Evolutionary conservation across 2,329 filamentous ascomycete genomes (phyloP).

Genomic region (Lachnellula hyalina): DNA sequence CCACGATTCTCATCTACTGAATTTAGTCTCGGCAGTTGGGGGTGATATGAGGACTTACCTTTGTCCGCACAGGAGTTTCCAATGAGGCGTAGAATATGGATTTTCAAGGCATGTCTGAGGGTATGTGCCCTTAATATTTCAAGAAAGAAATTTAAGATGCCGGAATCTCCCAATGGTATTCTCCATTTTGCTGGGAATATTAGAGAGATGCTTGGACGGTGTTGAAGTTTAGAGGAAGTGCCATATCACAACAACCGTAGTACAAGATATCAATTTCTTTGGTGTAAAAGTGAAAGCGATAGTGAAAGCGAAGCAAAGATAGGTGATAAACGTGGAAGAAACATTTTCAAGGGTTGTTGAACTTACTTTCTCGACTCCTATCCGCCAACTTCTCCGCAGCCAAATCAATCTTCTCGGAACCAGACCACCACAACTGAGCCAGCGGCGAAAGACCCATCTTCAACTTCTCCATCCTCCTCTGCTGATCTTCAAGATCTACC

Average conservation of each 20-base stretch:
- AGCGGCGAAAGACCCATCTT: slow-evolving; percentile 19
- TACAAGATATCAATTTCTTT: too few species aligned
- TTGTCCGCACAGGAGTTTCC: slow-evolving; percentile 61
- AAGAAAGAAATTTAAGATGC: slow-evolving; percentile 52
- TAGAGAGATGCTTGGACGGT: slow-evolving; percentile 5
- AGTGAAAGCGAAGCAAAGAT: neutral
- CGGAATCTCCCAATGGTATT: slow-evolving; percentile 50
- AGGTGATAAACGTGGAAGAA: neutral
- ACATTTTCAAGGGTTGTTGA: neutral
- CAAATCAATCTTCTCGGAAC: slow-evolving; percentile 38
- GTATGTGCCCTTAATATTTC: slow-evolving; percentile 37
- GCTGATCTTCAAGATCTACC: slow-evolving; percentile 27
- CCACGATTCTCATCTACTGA: slow-evolving; percentile 52
- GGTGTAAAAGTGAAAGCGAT: neutral
- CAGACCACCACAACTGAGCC: slow-evolving; percentile 37
- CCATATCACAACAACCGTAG: neutral
- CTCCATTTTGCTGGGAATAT: slow-evolving; percentile 48
- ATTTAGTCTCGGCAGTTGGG: slow-evolving; percentile 1
- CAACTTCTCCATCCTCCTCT: slow-evolving; percentile 25
- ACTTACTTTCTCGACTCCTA: slow-evolving; percentile 50
- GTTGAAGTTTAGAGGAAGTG: neutral
- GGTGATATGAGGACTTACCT: slow-evolving; percentile 32
- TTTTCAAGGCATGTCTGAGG: slow-evolving; percentile 40
- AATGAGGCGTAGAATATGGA: slow-evolving; percentile 52
- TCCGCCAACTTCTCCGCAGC: slow-evolving; percentile 50